Evolutionary conservation across 306 rosid genomes (phyloP).

Genomic region (Elaeagnus macrophylla): DNA sequence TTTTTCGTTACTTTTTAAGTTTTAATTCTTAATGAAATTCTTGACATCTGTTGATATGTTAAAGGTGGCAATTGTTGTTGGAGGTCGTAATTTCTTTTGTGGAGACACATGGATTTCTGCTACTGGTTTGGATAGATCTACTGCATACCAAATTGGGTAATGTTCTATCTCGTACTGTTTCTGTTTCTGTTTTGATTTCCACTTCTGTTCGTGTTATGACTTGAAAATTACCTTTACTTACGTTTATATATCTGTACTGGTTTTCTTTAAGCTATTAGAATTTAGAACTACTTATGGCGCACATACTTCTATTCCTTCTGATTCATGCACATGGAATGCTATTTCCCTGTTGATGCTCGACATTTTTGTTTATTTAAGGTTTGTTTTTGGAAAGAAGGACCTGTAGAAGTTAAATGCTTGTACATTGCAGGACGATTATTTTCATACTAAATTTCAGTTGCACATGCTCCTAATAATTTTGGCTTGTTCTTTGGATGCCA

Average conservation of each 20-base stretch:
- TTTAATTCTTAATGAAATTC: conserved; percentile 19
- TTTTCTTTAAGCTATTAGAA: too few relatives aligned
- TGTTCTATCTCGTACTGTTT: conserved; percentile 15
- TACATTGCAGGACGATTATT: neutral
- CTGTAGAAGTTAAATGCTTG: too few relatives aligned
- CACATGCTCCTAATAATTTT: neutral
- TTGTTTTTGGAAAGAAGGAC: too few relatives aligned
- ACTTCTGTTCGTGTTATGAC: too few relatives aligned
- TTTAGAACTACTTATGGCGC: too few relatives aligned
- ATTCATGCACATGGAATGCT: too few relatives aligned
- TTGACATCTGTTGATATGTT: conserved; percentile 13
- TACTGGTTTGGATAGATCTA: conserved; percentile 81
- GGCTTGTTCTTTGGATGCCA: conserved; percentile 17
- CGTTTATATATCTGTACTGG: too few relatives aligned
- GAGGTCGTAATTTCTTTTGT: conserved; percentile 91
- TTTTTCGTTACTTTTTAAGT: conserved; percentile 4
- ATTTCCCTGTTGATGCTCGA: too few relatives aligned
- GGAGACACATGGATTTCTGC: conserved; percentile 87
- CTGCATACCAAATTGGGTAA: conserved; percentile 95
- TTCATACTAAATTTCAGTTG: neutral
- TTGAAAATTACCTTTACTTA: too few relatives aligned
- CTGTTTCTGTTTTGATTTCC: too few relatives aligned
- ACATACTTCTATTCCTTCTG: too few relatives aligned
- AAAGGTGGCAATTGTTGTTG: conserved; percentile 88
- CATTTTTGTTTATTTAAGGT: too few relatives aligned